Evolutionary conservation across 768 basidiomycete species (phyloP), one percentile per base, ranked within the genome.

Genomic region (Galerina marginata): DNA sequence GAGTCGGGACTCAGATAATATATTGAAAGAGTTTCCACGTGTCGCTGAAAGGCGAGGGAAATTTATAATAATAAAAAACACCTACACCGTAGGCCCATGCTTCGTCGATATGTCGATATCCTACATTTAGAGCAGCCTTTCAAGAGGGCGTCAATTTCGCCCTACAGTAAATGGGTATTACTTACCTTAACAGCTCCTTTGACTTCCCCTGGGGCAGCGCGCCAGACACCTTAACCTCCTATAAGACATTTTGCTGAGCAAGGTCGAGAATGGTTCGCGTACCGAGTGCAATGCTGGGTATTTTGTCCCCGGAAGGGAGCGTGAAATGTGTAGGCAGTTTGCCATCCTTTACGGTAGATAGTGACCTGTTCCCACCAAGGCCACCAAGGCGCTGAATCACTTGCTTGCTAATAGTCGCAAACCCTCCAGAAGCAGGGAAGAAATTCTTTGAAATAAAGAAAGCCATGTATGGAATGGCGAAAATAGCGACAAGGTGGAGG

Each of bases 31-130:
- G 29, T 33, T 33, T 33, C 25, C 26, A 49, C 9, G 2, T 7
- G 23, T 11, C 4, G 15, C 25, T 11, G 10, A 2, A 7, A 20
- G 44, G 25, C 47, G 33, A 39, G 7, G 36, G 33, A 26, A 38
- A n/a, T 23, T 10, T 37, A 43, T 38, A 47, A 36, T 33, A 33
- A 33, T 33, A 33, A 43, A 25, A 61, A 20, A 15, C 38, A 72
- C 82, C 6, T 60, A 87, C 88, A 39, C 80, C 70, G 65, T 91
- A 91, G 51, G 80, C 77, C 88, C 88, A 91, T 40, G 89, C 90
- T 12, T 83, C 89, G 62, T 90, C 90, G 44, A 91, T 88, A 67
- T 90, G 90, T 61, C 84, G 79, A 65, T 91, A 91, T 0, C 90
- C 89, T 6, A 83, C 75, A 20, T 79, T 74, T 55, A 91, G 69